Conservation (phyloP, 345 rosid genomes). For the Dipteronia sinensis region DNA sequence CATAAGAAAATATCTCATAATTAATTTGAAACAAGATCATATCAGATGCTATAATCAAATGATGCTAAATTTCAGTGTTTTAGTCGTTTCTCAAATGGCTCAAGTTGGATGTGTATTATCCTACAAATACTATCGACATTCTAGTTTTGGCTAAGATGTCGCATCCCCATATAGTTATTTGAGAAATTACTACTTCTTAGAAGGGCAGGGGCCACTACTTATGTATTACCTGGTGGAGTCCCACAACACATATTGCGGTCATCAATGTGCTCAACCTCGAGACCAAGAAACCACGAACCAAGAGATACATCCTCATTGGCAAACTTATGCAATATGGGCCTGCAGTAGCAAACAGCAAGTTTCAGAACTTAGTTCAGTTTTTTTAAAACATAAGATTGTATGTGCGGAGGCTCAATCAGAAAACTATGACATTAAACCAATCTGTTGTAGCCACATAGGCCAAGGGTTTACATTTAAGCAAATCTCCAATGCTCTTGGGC, state of each 20-base stretch:
- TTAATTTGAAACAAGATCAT: neutral
- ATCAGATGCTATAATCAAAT: neutral
- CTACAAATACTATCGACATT: neutral
- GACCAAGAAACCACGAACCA: slow-evolving; percentile 96
- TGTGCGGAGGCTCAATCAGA: neutral
- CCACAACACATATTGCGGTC: slow-evolving; percentile 91
- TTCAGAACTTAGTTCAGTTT: slow-evolving; percentile 6
- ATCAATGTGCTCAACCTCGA: slow-evolving; percentile 94
- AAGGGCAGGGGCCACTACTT: neutral
- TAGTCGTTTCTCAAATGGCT: neutral
- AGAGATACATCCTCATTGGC: slow-evolving; percentile 97
- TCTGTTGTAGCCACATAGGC: neutral
- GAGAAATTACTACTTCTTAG: neutral
- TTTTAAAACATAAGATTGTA: neutral
- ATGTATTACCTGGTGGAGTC: slow-evolving; percentile 87
- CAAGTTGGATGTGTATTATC: neutral
- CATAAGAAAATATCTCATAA: neutral
- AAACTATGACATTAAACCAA: slow-evolving; percentile 7
- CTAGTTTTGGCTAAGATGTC: neutral
- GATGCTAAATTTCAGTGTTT: neutral
- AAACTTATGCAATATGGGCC: slow-evolving; percentile 87
- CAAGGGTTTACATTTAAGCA: neutral
- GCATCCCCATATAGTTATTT: neutral
- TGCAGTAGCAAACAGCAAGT: slow-evolving; percentile 38
- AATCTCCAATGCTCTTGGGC: slow-evolving; percentile 2